These are phyloP conservation scores for Trypanosoma brucei DNA, from an alignment of 208 protist species.

Conservation along the genomic window DNA sequence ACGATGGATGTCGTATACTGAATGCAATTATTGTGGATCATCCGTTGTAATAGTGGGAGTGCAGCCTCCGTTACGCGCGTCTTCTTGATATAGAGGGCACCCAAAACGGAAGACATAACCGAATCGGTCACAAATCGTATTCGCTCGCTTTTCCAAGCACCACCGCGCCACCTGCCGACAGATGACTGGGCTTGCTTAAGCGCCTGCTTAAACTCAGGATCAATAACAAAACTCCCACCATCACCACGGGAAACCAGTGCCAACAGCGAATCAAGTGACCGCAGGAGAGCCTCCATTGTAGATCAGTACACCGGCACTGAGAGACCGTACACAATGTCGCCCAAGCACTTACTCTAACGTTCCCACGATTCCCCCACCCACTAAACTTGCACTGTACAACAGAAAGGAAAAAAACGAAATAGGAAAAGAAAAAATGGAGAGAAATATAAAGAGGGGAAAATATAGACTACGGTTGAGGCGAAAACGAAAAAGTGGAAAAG, in stretches of 20 bases:
- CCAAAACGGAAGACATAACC: conserved; percentile 47
- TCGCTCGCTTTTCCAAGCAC: neutral
- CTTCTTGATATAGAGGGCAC: conserved; percentile 46
- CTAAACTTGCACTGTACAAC: no score
- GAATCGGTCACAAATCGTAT: conserved; percentile 4
- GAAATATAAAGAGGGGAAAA: no score
- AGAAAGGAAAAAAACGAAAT: no score
- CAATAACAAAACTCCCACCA: conserved; percentile 9
- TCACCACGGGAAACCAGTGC: conserved; percentile 17
- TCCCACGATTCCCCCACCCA: no score
- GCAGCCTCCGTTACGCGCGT: conserved; percentile 38
- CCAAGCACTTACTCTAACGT: no score
- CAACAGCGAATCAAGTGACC: conserved; percentile 10
- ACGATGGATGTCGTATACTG: conserved; percentile 23
- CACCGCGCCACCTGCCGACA: conserved; percentile 5
- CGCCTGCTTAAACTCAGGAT: conserved; percentile 32
- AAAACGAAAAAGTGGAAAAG: no score
- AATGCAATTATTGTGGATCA: conserved; percentile 31
- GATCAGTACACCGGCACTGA: no score
- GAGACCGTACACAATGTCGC: no score
- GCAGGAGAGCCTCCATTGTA: neutral
- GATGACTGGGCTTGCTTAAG: conserved; percentile 22
- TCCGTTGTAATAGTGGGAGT: conserved; percentile 33
- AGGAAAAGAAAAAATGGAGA: no score
- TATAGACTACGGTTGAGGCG: no score